phyloP scores from a whole-genome alignment of 768 basidiomycete species.

The Lepiota brunneoincarnata region DNA sequence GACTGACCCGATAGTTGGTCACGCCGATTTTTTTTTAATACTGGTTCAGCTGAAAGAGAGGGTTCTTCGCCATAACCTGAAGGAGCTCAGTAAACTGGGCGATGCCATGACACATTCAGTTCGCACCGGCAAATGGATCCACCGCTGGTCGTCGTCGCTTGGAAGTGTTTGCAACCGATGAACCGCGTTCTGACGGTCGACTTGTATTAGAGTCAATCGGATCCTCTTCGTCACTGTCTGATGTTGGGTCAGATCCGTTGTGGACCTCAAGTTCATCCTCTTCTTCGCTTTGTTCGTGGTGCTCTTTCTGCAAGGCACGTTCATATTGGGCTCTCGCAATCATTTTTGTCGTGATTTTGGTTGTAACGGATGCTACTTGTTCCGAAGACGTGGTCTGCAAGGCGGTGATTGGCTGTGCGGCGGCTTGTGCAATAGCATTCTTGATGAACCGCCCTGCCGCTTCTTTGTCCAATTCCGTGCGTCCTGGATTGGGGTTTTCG shows the following conservation, averaged over 20 bases:
- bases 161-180: conserved; percentile 8
- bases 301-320: conserved; percentile 49
- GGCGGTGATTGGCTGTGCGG: conserved; percentile 31
- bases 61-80: conserved; percentile 35
- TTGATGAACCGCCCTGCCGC: conserved; percentile 84
- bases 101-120: background rate
- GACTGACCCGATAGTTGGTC: background rate
- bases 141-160: conserved; percentile 52
- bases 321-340: conserved; percentile 64
- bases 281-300: conserved; percentile 40
- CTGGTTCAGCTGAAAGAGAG: background rate
- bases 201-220: conserved; percentile 13
- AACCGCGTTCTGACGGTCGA: conserved; percentile 3
- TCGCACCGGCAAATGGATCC: conserved; percentile 67
- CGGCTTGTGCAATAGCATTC: conserved; percentile 70
- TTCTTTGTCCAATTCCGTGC: conserved; percentile 64
- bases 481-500: conserved; percentile 26
- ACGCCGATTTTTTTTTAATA: conserved; percentile 10
- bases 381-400: conserved; percentile 20
- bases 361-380: conserved; percentile 36
- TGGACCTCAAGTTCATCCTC: conserved; percentile 36
- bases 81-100: background rate
- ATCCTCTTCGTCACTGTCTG: conserved; percentile 19
- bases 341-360: conserved; percentile 73
- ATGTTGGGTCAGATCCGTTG: conserved; percentile 28